These are phyloP conservation scores for Hymenoscyphus linearis DNA, from an alignment of 2,329 filamentous ascomycete genomes.

Conservation along the genomic window DNA sequence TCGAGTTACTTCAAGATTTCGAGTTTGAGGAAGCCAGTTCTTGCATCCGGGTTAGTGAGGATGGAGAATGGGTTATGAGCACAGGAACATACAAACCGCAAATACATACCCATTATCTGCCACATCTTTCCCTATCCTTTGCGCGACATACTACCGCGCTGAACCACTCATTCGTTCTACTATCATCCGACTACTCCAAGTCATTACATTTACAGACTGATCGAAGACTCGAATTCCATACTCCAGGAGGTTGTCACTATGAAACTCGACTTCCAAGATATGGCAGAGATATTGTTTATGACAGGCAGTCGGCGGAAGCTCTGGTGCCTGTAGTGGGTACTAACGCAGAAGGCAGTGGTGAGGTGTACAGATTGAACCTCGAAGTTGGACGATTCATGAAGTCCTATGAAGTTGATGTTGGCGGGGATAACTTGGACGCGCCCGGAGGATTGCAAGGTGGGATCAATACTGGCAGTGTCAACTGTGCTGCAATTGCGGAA, in stretches of 20 bases:
- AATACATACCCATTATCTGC: slow-evolving; percentile 92
- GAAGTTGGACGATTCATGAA: slow-evolving; percentile 93
- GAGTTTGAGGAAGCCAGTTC: slow-evolving; percentile 94
- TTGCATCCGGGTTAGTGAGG: slow-evolving; percentile 84
- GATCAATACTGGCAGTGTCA: slow-evolving; percentile 79
- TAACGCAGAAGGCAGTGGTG: slow-evolving; percentile 78
- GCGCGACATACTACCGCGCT: slow-evolving; percentile 86
- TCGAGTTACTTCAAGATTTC: slow-evolving; percentile 95
- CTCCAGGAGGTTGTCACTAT: slow-evolving; percentile 81
- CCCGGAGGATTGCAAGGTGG: slow-evolving; percentile 75
- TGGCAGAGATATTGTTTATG: slow-evolving; percentile 83
- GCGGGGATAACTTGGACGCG: slow-evolving; percentile 67
- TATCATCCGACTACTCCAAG: slow-evolving; percentile 90
- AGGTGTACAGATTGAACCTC: slow-evolving; percentile 88
- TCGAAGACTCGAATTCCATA: slow-evolving; percentile 88
- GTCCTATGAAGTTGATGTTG: slow-evolving; percentile 86
- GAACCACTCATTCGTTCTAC: slow-evolving; percentile 84
- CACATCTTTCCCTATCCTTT: slow-evolving; percentile 89
- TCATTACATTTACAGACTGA: slow-evolving; percentile 91
- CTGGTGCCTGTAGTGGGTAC: slow-evolving; percentile 84
- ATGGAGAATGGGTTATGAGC: slow-evolving; percentile 97
- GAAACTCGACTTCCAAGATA: slow-evolving; percentile 87
- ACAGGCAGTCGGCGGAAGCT: slow-evolving; percentile 75
- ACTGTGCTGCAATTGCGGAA: slow-evolving; percentile 81
- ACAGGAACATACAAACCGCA: slow-evolving; percentile 75